These are phyloP conservation scores for Populus pruinosa DNA, from an alignment of 345 rosid species.

Conservation along the genomic window DNA sequence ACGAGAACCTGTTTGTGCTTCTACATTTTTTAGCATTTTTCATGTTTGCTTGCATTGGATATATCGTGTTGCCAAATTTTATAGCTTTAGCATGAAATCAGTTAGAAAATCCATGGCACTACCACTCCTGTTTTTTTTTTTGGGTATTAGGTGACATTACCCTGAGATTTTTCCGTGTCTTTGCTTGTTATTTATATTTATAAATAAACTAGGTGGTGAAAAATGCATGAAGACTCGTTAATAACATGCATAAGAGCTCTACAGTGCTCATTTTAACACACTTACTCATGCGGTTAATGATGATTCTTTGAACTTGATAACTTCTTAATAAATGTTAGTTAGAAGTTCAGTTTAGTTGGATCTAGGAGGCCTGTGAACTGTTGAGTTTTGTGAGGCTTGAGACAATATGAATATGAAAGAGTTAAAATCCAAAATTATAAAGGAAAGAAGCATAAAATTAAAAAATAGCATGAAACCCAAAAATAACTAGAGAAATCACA, in stretches of 20 bases:
- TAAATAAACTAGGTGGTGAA: neutral
- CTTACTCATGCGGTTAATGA: neutral
- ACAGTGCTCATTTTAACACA: neutral
- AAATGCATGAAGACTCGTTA: neutral
- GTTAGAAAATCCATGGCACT: neutral
- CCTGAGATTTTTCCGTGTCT: neutral
- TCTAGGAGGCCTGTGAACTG: neutral
- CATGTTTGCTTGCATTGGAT: neutral
- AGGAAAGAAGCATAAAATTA: too few species aligned
- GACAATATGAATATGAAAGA: neutral
- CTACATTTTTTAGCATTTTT: neutral
- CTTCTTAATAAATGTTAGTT: neutral
- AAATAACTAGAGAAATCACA: too few species aligned
- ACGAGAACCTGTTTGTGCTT: neutral
- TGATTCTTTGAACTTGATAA: neutral
- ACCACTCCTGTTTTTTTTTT: neutral
- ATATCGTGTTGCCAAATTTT: neutral
- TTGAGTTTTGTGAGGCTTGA: neutral
- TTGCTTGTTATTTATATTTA: neutral
- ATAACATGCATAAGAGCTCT: neutral
- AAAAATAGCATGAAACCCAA: too few species aligned
- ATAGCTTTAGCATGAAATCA: neutral
- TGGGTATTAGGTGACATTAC: neutral
- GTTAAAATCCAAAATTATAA: neutral
- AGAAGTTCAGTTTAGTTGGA: neutral